Percentiles rank a stretch among this genome's conserved stretches.
These are phyloP conservation scores for Agaricus sinodeliciosus DNA, from an alignment of 768 basidiomycete species.

Conservation along the genomic window DNA sequence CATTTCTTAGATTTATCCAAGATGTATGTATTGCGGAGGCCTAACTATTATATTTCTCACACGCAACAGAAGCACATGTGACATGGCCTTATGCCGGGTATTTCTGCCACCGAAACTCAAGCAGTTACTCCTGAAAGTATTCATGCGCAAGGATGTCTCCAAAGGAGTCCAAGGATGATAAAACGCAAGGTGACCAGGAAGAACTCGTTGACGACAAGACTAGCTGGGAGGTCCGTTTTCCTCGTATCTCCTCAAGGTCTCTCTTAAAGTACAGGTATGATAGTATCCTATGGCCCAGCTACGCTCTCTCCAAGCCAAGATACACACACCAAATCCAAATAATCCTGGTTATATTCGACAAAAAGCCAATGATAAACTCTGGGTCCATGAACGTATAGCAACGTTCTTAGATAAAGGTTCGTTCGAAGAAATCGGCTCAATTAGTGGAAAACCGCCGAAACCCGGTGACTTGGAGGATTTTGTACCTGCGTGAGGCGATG, in stretches of 20 bases:
- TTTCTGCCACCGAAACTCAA: neutral
- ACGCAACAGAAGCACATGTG: neutral
- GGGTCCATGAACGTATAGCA: conserved; percentile 33
- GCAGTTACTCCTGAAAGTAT: neutral
- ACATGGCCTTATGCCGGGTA: neutral
- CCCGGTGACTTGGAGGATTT: conserved; percentile 25
- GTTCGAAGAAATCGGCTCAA: conserved; percentile 29
- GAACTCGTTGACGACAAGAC: conserved; percentile 16
- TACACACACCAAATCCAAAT: conserved; percentile 24
- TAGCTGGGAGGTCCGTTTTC: conserved; percentile 24
- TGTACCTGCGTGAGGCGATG: conserved; percentile 26
- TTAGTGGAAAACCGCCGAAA: conserved; percentile 28
- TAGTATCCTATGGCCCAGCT: conserved; percentile 26
- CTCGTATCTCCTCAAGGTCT: neutral
- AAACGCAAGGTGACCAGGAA: neutral
- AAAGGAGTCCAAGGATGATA: neutral
- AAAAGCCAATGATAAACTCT: conserved; percentile 30
- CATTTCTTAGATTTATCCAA: neutral
- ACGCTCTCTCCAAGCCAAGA: conserved; percentile 24
- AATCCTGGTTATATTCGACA: conserved; percentile 34
- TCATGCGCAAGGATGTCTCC: neutral
- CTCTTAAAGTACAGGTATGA: neutral
- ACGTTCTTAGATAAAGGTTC: conserved; percentile 26
- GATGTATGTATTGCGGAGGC: neutral
- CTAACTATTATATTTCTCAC: neutral